phyloP scores from a whole-genome alignment of 2,329 filamentous ascomycete genomes.

The Fusarium sp. region DNA sequence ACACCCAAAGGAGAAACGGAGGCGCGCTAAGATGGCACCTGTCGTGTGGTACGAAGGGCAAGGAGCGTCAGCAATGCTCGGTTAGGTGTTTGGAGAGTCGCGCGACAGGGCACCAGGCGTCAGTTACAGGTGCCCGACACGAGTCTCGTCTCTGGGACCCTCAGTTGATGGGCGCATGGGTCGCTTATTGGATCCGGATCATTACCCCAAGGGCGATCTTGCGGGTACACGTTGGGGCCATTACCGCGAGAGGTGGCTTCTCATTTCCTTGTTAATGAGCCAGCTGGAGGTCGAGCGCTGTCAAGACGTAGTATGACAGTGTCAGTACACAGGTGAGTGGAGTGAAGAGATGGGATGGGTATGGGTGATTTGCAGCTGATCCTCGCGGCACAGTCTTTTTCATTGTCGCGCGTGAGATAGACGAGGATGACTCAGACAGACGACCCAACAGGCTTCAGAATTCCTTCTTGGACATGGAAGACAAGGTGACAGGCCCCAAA shows the following conservation, averaged over 20 bases:
- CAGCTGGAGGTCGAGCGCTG: not conserved
- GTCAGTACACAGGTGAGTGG: conserved; percentile 13
- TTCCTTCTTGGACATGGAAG: not conserved
- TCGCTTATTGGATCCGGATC: conserved; percentile 30
- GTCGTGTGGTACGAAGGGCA: conserved; percentile 25
- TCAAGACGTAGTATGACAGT: conserved; percentile 6
- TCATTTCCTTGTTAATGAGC: conserved; percentile 13
- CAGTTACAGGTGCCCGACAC: conserved; percentile 32
- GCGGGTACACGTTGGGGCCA: conserved; percentile 29
- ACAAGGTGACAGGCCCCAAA: not conserved
- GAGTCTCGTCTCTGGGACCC: conserved; percentile 11
- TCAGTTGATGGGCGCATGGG: conserved; percentile 16
- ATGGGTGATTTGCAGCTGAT: conserved; percentile 35
- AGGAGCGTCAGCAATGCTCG: conserved; percentile 16
- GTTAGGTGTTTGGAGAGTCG: conserved; percentile 31
- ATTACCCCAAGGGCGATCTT: conserved; percentile 32
- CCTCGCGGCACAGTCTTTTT: conserved; percentile 30
- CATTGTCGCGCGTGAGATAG: conserved; percentile 37
- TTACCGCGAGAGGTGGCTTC: conserved; percentile 15
- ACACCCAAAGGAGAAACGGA: conserved; percentile 21
- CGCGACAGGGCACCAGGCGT: conserved; percentile 31
- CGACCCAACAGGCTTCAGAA: conserved; percentile 6
- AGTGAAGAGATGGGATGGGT: conserved; percentile 10
- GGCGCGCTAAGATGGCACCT: conserved; percentile 30
- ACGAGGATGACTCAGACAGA: conserved; percentile 39